Conservation (phyloP, 106 monocot genomes). For the Ottelia alismoides region DNA sequence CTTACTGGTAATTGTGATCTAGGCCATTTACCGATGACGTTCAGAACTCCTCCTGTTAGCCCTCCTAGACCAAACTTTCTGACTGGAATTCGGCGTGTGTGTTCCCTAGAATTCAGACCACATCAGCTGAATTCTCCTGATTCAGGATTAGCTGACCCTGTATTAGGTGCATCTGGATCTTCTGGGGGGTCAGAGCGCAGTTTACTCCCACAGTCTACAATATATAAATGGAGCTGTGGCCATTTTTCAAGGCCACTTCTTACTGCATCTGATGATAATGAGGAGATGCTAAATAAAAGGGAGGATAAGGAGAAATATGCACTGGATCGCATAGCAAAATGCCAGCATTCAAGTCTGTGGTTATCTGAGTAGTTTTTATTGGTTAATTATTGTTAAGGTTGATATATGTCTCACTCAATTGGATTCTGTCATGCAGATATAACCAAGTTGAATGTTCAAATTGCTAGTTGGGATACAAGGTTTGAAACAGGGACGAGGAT, state of each 20-base stretch:
- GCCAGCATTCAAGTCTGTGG: constrained; percentile 79
- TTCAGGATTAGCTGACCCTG: constrained; percentile 64
- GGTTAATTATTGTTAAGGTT: not conserved
- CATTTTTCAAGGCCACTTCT: constrained; percentile 96
- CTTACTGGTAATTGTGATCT: constrained; percentile 9
- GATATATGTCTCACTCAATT: not conserved
- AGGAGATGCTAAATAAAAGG: constrained; percentile 49
- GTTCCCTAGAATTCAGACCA: constrained; percentile 77
- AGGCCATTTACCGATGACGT: constrained; percentile 74
- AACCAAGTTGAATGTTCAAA: constrained; percentile 66
- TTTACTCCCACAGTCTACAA: constrained; percentile 80
- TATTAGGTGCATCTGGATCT: constrained; percentile 42
- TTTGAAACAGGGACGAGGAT: constrained; percentile 80
- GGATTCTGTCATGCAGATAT: constrained; percentile 34
- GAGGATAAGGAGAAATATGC: constrained; percentile 68
- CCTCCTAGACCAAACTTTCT: constrained; percentile 75
- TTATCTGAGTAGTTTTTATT: not conserved
- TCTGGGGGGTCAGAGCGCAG: constrained; percentile 41
- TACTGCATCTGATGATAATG: constrained; percentile 71
- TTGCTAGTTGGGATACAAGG: constrained; percentile 91
- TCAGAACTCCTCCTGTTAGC: constrained; percentile 95
- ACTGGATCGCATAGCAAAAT: constrained; percentile 71
- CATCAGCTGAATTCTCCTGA: constrained; percentile 69
- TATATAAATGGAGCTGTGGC: constrained; percentile 98
- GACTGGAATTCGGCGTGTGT: constrained; percentile 75